Evolutionary conservation across 2,329 filamentous ascomycete species (phyloP).

Genomic region (Sporothrix brasiliensis): DNA sequence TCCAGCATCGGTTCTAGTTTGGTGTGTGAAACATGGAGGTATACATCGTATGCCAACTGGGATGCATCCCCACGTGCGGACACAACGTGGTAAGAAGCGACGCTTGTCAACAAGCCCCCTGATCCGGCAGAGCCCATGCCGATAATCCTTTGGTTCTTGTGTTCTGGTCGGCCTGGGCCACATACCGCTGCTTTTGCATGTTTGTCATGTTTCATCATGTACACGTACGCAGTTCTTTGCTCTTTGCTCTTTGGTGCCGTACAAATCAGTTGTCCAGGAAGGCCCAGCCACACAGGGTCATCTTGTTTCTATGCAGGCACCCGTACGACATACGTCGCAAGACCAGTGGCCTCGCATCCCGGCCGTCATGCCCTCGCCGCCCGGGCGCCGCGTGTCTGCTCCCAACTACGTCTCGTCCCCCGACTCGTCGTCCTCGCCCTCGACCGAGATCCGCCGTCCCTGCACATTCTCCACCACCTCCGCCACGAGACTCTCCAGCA

Average conservation of each 20-base stretch:
- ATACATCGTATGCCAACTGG: neutral
- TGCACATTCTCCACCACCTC: slow-evolving; percentile 79
- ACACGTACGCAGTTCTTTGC: neutral
- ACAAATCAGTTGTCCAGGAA: too few relatives aligned
- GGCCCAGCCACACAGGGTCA: neutral
- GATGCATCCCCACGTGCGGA: slow-evolving; percentile 3
- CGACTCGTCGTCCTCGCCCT: slow-evolving; percentile 69
- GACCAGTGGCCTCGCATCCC: too few relatives aligned
- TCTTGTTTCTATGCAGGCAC: neutral
- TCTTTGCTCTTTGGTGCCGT: neutral
- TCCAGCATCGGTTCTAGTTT: neutral
- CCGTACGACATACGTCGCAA: neutral
- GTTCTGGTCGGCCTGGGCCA: neutral
- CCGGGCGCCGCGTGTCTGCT: neutral
- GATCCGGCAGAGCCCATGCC: neutral
- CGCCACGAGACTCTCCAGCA: slow-evolving; percentile 73
- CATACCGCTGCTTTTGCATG: neutral
- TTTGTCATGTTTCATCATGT: neutral
- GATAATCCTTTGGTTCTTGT: neutral
- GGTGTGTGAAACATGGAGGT: neutral
- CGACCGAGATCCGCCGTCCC: slow-evolving; percentile 68
- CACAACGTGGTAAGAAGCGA: slow-evolving; percentile 5
- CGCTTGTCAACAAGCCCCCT: slow-evolving; percentile 8
- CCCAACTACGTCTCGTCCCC: slow-evolving; percentile 47
- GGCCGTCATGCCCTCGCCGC: too few relatives aligned